Percentiles rank a stretch among this genome's conserved stretches.
Conservation (phyloP, 805 yeast genomes). For the Komagataella phaffii region DNA sequence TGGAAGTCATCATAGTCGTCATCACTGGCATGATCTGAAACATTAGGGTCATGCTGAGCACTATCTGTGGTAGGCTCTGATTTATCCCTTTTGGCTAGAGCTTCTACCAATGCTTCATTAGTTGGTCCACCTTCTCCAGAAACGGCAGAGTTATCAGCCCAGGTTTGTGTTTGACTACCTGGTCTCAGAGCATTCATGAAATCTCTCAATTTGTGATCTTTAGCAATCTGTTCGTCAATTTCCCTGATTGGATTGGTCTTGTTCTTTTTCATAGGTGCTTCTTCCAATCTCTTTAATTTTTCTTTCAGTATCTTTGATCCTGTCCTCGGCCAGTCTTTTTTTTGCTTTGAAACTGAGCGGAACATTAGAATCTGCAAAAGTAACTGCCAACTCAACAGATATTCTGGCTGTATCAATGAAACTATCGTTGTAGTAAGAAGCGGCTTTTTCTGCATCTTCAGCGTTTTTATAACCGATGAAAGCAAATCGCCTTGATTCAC, state of each 20-base stretch:
- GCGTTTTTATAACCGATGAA: constrained; percentile 74
- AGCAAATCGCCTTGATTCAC: constrained; percentile 87
- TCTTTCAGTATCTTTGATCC: constrained; percentile 34
- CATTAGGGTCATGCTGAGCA: constrained; percentile 13
- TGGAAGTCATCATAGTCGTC: constrained; percentile 38
- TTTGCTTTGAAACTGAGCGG: constrained; percentile 53
- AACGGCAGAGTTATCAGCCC: constrained; percentile 53
- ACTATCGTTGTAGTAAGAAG: constrained; percentile 57
- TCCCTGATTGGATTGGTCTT: constrained; percentile 15
- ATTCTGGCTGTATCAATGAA: constrained; percentile 76
- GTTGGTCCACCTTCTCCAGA: constrained; percentile 33
- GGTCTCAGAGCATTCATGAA: constrained; percentile 79
- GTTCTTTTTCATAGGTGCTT: constrained; percentile 26
- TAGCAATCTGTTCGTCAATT: constrained; percentile 49
- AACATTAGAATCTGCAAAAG: constrained; percentile 73
- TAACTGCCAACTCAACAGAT: constrained; percentile 71
- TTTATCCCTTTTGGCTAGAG: constrained; percentile 16
- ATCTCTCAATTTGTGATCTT: constrained; percentile 61
- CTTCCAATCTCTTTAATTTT: constrained; percentile 25
- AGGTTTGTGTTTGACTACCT: constrained; percentile 50
- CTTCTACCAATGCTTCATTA: constrained; percentile 26
- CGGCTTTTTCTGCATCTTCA: constrained; percentile 70
- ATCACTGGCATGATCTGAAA: constrained; percentile 30
- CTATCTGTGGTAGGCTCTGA: background rate
- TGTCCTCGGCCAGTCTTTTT: constrained; percentile 34